A percentile compares a stretch with the other conserved stretches of the same genome.
Evolutionary conservation across 2,329 filamentous ascomycete genomes (phyloP).

Genomic region (Fonsecaea monophora): DNA sequence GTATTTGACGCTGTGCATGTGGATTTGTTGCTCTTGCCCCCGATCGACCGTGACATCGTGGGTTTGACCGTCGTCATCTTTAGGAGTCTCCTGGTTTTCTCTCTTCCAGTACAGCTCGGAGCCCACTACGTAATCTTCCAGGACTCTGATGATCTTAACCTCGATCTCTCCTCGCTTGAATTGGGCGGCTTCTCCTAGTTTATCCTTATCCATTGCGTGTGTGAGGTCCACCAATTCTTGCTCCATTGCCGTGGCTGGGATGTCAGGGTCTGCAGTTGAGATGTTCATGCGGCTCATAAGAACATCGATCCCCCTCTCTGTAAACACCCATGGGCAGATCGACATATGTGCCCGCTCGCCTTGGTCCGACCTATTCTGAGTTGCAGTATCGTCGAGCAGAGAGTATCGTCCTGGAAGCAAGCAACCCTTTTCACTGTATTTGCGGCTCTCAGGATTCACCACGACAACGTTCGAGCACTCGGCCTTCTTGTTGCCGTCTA

Average conservation of each 20-base stretch:
- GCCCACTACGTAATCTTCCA: background rate
- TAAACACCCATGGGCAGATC: constrained; percentile 21
- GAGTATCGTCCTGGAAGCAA: constrained; percentile 16
- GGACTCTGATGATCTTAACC: constrained; percentile 17
- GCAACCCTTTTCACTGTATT: background rate
- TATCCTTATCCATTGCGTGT: constrained; percentile 18
- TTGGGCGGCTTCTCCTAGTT: background rate
- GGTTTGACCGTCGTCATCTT: constrained; percentile 3
- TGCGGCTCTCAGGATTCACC: background rate
- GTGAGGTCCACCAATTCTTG: constrained; percentile 24
- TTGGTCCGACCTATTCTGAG: background rate
- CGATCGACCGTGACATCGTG: constrained; percentile 10
- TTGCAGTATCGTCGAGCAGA: background rate
- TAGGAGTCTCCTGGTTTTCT: background rate
- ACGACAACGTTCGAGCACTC: constrained; percentile 16
- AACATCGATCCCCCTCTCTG: constrained; percentile 29
- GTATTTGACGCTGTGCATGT: background rate
- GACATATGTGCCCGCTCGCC: background rate
- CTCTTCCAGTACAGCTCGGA: background rate
- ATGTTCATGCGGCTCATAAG: constrained; percentile 26
- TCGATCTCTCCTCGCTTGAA: constrained; percentile 23
- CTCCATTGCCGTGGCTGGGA: constrained; percentile 14
- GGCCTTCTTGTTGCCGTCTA: constrained; percentile 25
- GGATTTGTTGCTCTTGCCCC: background rate
- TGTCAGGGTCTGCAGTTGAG: constrained; percentile 6